Base-by-base conservation (phyloP, 768 basidiomycete species). In the Mycena vitilis region DNA sequence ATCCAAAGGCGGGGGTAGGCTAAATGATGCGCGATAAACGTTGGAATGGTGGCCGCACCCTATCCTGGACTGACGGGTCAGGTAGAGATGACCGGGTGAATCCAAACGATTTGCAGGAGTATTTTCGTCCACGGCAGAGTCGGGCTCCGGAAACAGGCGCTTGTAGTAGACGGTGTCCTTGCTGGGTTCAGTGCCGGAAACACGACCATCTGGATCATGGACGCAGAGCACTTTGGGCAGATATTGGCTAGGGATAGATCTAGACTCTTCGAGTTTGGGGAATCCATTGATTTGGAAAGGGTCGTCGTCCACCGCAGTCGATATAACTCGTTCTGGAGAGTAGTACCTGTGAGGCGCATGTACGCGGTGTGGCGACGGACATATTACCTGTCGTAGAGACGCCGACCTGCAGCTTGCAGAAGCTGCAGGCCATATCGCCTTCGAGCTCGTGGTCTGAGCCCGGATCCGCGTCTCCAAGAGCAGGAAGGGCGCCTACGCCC, bases 1-100 rank as follows among this genome's bases (percentile, higher is more conserved):
- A 1, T 60, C 57, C 34, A 60, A 37, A 18, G 78, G 73, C 2
- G 73, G 74, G 13, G 86, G 83, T 2, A 86, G 74, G 5, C 78
- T 78, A 70, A 85, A 78, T 13, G 80, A 74, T 2, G 78, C 80
- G 23, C 78, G 78, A 67, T 81, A 80, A 5, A 86, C 86, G 40
- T 73, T 68, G 5, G 76, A 73, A 55, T 77, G 76, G 52, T 71
- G 65, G 11, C 76, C 76, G 20, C 63, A 53, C 5, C 76, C 76
- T 20, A 75, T 54, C 22, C 71, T 60, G 49, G 69, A 67, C 12
- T 73, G 56, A 18, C 71, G 71, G 12, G 69, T 67, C 11, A 76
- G 61, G 53, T 76, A 71, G 2, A 76, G 61, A 42, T 71, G 60
- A 2, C 62, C 54, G 52, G 61, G 57, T n/a, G 60, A 49, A 22